Base-by-base conservation (phyloP, 139 green algal genomes). In the Tetradesmus lagerheimii region DNA sequence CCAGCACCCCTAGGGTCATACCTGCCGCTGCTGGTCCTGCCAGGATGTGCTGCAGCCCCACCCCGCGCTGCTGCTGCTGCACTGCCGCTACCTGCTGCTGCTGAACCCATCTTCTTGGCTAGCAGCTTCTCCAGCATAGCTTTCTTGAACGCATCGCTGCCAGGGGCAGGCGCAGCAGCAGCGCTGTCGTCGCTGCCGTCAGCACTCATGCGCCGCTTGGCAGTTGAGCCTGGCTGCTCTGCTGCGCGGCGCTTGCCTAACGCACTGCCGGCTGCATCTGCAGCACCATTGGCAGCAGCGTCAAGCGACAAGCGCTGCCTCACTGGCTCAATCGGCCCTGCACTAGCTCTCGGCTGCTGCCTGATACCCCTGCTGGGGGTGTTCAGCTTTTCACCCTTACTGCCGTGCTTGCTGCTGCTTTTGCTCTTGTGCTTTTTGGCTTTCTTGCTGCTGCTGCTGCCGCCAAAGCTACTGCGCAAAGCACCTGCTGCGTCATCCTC, bases 101-200 rank as follows among this genome's bases (percentile, higher is more conserved):
- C 83, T 12, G 50, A 5, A 5, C 74, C 74, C n/a, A 81, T 81
- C 43, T 43, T 66, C 27, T 74, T 83, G 15, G 86, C 86, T 6
- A 90, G 76, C 50, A 90, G 86, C 86, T 66, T 78, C 86, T 79
- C 76, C 47, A 90, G 53, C 76, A 85, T 85, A 0, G 86, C 86
- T 12, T 90, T 86, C 50, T 90, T 90, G 76, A 64, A 78, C 6
- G 76, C 47, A 35, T 90, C 86, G 20, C 35, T 75, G 47, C 76
- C 77, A 41, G 50, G 34, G n/a, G 83, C 83, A 29, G 43, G 34
- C 43, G 50, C 53, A 38, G 50, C 50, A 35, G 35, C 50, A 50
- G 67, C 76, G 76, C 27, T 37, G 12, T 29, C 41, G 20, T 47
- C 76, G 76, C 23, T 31, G 35, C 35, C 76, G 35, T 45, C 50